Base-by-base conservation (phyloP, 2,329 filamentous ascomycete species). In the Chaetomiaceae sp. region DNA sequence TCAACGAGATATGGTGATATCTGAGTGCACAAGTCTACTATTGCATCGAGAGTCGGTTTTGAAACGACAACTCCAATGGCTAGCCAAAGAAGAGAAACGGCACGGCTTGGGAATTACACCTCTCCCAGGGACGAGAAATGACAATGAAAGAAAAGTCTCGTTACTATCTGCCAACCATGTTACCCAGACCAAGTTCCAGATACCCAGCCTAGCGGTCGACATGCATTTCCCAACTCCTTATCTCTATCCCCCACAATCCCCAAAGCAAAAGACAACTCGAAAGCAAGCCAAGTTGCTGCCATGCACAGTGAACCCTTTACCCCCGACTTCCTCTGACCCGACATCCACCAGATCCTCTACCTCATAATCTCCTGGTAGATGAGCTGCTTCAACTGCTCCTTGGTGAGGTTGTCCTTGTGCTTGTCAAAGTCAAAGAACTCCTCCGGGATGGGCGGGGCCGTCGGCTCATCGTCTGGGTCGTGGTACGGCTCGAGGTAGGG, bases 401-500 rank as follows among this genome's bases (percentile, higher is more conserved):
- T 99, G 78, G 88, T 96, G 68, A 99, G 75, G 66, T 87, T 94
- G 72, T 99, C 94, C 84, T 99, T 99, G 80, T 97, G 95, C 82
- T 96, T 96, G 75, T 99, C 94, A 72, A 99, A 99, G 74, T 99
- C 94, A 71, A 99, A 99, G 79, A 99, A 99, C 71, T 96, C 92
- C 71, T 97, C 92, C 20, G 94, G 94, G 66, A 99, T 99, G 20
- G 94, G 91, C 39, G 91, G 89, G 17, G 94, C 94, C 12, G 90
- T 96, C 46, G 94, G 94, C 80, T 99, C 94, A 69, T 99, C 94
- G 68, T 97, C 94, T 6, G 94, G 94, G 71, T 99, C 94, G 72
- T 99, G 94, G 74, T 99, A 99, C 6, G 94, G 94, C 77, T 99
- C 94, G 31, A 99, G 83, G 74, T 99, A 99, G 5, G 94, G 92